Conservation (phyloP, 345 rosid genomes). For the Aquilaria yunnanensis region DNA sequence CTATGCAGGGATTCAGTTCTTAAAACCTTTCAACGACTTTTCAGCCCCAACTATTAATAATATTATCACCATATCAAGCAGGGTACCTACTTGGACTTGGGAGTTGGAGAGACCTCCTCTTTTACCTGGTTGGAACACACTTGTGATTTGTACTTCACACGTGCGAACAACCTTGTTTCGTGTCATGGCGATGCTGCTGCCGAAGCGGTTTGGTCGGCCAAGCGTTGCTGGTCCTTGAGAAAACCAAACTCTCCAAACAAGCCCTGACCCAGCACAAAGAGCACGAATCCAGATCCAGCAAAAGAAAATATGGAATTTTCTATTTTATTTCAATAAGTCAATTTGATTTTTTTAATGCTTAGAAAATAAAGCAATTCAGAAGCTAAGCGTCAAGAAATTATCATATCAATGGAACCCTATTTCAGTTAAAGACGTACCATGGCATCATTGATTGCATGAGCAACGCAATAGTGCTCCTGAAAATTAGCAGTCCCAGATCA, state of each 20-base stretch:
- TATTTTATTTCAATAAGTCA: not conserved
- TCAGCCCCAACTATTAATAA: not conserved
- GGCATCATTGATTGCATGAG: slow-evolving; percentile 77
- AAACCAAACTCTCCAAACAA: slow-evolving; percentile 57
- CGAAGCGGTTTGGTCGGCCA: slow-evolving; percentile 1
- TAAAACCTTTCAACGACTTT: slow-evolving; percentile 16
- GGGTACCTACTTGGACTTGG: slow-evolving; percentile 4
- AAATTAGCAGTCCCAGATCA: slow-evolving; percentile 25
- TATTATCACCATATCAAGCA: too few species aligned
- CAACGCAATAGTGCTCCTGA: slow-evolving; percentile 84
- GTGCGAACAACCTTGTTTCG: slow-evolving; percentile 14
- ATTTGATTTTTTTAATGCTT: not conserved
- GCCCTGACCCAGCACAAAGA: slow-evolving; percentile 39
- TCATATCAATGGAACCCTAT: not conserved
- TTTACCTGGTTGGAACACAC: slow-evolving; percentile 18
- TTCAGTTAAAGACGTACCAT: slow-evolving; percentile 44
- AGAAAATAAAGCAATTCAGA: not conserved
- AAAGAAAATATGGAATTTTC: not conserved
- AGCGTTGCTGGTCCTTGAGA: slow-evolving; percentile 21
- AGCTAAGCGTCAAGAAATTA: slow-evolving; percentile 1
- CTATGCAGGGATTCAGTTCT: slow-evolving; percentile 10
- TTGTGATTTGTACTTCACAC: slow-evolving; percentile 14
- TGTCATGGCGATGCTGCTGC: slow-evolving; percentile 18
- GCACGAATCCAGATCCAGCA: too few species aligned
- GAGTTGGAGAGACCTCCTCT: slow-evolving; percentile 12